Percentiles rank a stretch among this genome's conserved stretches.
Evolutionary conservation across 1,139 yeast species (phyloP).

Genomic region (Candida tetrigidarum): DNA sequence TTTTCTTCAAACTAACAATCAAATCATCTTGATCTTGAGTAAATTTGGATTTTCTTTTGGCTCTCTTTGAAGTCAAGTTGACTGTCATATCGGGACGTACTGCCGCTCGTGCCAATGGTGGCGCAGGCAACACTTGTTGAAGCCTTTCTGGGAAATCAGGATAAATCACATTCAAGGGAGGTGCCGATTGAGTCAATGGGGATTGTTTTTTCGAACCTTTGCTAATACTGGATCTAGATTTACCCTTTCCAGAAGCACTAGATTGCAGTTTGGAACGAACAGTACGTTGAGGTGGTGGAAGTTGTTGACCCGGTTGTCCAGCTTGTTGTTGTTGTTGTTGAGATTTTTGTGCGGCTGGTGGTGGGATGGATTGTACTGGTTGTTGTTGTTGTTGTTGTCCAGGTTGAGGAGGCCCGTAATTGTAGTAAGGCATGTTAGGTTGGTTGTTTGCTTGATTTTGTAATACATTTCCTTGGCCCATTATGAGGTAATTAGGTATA

Average conservation of each 20-base stretch:
- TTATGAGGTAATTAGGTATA: constrained; percentile 23
- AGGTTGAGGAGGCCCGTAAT: constrained; percentile 8
- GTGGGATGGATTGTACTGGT: constrained; percentile 9
- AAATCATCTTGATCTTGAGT: constrained; percentile 68
- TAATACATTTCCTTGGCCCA: constrained; percentile 19
- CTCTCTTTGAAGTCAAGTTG: constrained; percentile 46
- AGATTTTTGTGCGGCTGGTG: constrained; percentile 8
- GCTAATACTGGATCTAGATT: constrained; percentile 1
- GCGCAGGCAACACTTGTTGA: constrained; percentile 36
- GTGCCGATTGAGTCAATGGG: constrained; percentile 12
- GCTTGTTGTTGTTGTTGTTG: constrained; percentile 12
- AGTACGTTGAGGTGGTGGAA: constrained; percentile 12
- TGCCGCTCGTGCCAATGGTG: constrained; percentile 38
- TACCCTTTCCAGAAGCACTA: constrained; percentile 4
- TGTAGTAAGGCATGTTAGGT: constrained; percentile 8
- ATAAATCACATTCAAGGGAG: constrained; percentile 16
- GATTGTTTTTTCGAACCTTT: constrained; percentile 2
- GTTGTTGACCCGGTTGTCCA: constrained; percentile 5
- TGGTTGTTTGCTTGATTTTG: constrained; percentile 15
- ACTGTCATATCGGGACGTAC: constrained; percentile 34
- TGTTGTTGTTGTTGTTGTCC: constrained; percentile 10
- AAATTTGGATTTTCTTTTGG: constrained; percentile 67
- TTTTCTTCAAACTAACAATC: constrained; percentile 62
- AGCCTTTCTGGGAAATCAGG: constrained; percentile 21
- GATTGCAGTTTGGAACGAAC: constrained; percentile 1